Percentiles rank a stretch among this genome's conserved stretches.
Evolutionary conservation across 1,284 basidiomycete genomes (phyloP).

Genomic region (Stygiomarasmius scandens): DNA sequence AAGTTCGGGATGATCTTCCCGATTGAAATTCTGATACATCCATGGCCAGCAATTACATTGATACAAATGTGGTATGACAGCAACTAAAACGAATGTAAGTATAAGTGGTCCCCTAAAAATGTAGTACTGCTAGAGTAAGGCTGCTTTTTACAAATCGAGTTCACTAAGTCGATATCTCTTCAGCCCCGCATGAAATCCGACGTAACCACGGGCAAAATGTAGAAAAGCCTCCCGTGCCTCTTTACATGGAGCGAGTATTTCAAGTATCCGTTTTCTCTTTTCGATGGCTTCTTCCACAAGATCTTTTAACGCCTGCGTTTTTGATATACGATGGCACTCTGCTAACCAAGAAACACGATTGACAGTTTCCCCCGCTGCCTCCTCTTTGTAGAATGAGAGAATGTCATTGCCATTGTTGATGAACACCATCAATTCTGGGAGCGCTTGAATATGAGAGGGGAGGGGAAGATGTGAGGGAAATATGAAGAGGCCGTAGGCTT

Average conservation of each 20-base stretch:
- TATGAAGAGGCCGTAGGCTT: conserved; percentile 29
- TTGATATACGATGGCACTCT: conserved; percentile 8
- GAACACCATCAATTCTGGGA: conserved; percentile 33
- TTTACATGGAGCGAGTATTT: neutral
- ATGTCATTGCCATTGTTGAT: conserved; percentile 37
- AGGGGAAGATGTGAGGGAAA: conserved; percentile 31
- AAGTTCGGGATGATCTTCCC: too few relatives aligned
- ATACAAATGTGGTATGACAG: too few relatives aligned
- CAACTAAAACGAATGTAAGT: too few relatives aligned
- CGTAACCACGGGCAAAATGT: neutral
- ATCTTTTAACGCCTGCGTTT: neutral
- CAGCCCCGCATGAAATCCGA: neutral
- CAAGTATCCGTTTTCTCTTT: neutral
- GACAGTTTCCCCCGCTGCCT: conserved; percentile 32
- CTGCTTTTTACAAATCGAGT: neutral
- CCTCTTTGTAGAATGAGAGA: conserved; percentile 47
- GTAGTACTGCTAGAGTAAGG: too few relatives aligned
- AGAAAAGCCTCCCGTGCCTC: neutral
- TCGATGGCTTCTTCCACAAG: neutral
- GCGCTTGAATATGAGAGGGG: conserved; percentile 31
- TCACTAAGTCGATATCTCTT: neutral
- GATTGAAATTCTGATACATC: too few relatives aligned
- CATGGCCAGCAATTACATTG: too few relatives aligned
- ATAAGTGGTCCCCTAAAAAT: too few relatives aligned
- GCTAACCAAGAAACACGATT: conserved; percentile 36